Conservation (phyloP, 331 rosid species). For the Ulmus americana region DNA sequence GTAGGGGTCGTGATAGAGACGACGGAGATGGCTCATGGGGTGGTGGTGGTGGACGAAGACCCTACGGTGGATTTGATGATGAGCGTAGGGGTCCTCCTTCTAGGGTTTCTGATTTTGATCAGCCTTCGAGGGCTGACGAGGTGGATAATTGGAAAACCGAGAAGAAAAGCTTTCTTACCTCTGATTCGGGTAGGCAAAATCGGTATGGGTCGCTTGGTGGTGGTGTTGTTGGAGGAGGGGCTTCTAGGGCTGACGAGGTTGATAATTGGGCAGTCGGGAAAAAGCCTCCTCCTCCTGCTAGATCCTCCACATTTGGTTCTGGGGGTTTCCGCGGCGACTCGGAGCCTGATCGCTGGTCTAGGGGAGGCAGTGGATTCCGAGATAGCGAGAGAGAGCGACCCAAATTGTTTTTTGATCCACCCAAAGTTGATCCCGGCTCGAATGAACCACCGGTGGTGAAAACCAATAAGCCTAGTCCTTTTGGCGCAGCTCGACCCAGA, state of each 20-base stretch:
- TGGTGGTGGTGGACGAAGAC: constrained; percentile 59
- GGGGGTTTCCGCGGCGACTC: constrained; percentile 68
- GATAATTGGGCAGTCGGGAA: constrained; percentile 75
- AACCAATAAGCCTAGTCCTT: constrained; percentile 66
- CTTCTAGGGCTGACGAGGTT: constrained; percentile 72
- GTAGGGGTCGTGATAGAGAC: constrained; percentile 57
- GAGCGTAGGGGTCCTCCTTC: constrained; percentile 58
- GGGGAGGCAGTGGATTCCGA: constrained; percentile 40
- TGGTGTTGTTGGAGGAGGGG: constrained; percentile 24
- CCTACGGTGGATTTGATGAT: constrained; percentile 83
- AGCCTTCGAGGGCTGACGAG: constrained; percentile 94
- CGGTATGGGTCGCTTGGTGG: constrained; percentile 55
- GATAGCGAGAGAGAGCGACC: constrained; percentile 61
- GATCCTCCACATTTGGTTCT: constrained; percentile 69
- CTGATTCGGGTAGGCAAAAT: constrained; percentile 64
- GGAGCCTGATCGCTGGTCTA: constrained; percentile 68
- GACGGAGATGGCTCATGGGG: constrained; percentile 79
- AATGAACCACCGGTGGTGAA: constrained; percentile 39
- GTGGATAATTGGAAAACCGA: constrained; percentile 75
- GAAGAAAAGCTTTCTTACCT: constrained; percentile 54
- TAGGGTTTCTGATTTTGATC: constrained; percentile 90
- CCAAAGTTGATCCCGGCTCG: constrained; percentile 33
- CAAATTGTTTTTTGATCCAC: constrained; percentile 69
- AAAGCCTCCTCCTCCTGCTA: constrained; percentile 39
- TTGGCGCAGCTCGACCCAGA: constrained; percentile 87